A percentile compares a stretch with the other conserved stretches of the same genome.
Evolutionary conservation across 2,329 filamentous ascomycete species (phyloP).

Genomic region (Diaporthe ampelina): DNA sequence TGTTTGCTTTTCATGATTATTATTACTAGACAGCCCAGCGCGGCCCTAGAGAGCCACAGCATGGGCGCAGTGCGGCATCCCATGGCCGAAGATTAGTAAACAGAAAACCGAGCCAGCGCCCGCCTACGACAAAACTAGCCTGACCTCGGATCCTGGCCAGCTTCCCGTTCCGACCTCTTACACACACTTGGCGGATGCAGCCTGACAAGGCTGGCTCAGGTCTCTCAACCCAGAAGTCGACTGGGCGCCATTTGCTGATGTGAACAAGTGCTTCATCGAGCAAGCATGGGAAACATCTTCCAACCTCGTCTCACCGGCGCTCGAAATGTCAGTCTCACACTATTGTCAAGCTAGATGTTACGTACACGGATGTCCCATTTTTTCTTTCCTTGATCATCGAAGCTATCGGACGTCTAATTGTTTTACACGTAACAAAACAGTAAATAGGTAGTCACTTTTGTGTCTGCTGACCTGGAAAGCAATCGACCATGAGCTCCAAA

Average conservation of each 20-base stretch:
- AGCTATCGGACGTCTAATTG: slow-evolving; percentile 35
- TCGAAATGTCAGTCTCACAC: neutral
- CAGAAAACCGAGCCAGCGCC: slow-evolving; percentile 30
- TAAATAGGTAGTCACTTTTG: slow-evolving; percentile 30
- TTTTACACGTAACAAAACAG: slow-evolving; percentile 29
- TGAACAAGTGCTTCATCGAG: neutral
- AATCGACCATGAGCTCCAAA: slow-evolving; percentile 36
- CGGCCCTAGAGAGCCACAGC: neutral
- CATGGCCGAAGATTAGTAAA: slow-evolving; percentile 35
- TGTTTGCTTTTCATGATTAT: neutral
- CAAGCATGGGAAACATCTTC: neutral
- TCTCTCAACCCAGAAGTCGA: neutral
- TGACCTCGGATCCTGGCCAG: slow-evolving; percentile 23
- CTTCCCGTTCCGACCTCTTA: neutral
- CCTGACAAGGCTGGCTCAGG: neutral
- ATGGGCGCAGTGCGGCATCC: neutral
- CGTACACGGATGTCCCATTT: slow-evolving; percentile 14
- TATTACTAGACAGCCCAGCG: neutral
- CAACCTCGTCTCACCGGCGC: neutral
- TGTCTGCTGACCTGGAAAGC: slow-evolving; percentile 31
- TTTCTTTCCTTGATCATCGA: slow-evolving; percentile 16
- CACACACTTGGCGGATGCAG: neutral
- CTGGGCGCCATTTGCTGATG: too few species aligned
- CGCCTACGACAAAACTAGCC: slow-evolving; percentile 15
- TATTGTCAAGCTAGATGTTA: neutral